Base-by-base conservation (phyloP, 169 alveolate species). In the Miamiensis avidus region DNA sequence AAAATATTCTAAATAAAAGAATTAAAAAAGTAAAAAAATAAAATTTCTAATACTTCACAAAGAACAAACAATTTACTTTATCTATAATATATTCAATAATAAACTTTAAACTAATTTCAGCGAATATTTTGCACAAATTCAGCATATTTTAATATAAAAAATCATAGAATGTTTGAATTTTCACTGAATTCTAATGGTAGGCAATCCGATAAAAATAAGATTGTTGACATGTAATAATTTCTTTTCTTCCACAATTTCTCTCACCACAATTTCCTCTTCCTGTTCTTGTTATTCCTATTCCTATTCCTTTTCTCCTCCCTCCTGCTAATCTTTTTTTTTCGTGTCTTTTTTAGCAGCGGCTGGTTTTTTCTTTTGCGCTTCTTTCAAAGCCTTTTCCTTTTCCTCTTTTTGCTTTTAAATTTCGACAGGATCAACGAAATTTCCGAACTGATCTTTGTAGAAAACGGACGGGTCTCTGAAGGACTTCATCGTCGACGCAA, bases 381-480 rank as follows among this genome's bases (percentile, higher is more conserved):
- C 69, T 20, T 49, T 49, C 69, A 4, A 4, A 4, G 69, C 69
- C 69, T 49, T 49, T 49, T 49, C 69, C 20, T 49, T 49, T 20
- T 49, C 69, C 69, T 49, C 69, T 49, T 49, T 49, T 49, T 49
- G 26, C 69, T 49, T 49, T 20, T 49, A 49, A 49, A 49, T 49
- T 49, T 49, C 26, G 20, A 49, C 69, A 11, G 69, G 69, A 33
- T 82, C 87, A 0, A 82, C 29, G 4, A 82, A 34, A 75, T 82
- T 82, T 82, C 87, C 87, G 33, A 73, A 33, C 33, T 73, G 49
- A 82, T 82, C 87, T n/a, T 33, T 33, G 75, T 82, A 82, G n/a
- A 74, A 65, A 34, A 82, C 65, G 4, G 49, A 31, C 27, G 87
- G 87, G 27, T 33, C 85, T 29, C 73, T 81, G 27, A 65, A 81